A percentile compares a stretch with the other conserved stretches of the same genome.
Conservation (phyloP, 31 red algal species). For the Porphyra umbilicalis region DNA sequence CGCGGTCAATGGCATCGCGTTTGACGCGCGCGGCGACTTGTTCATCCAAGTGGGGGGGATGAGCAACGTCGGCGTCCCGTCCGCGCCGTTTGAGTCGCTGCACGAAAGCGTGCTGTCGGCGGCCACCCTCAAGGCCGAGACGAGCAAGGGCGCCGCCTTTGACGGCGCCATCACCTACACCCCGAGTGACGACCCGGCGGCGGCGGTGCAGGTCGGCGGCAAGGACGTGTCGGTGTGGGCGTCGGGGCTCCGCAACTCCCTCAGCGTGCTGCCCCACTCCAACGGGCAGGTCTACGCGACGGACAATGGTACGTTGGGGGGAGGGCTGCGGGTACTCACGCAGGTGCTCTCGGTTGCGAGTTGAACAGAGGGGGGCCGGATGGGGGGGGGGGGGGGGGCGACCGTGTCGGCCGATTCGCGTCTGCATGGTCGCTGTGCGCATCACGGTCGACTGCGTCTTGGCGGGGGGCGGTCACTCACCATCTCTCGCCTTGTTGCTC, state of each 20-base stretch:
- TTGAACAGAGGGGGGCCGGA: background rate
- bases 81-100: constrained; percentile 11
- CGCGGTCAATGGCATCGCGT: constrained; percentile 50
- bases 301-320: constrained; percentile 40
- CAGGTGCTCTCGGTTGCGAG: background rate
- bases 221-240: constrained; percentile 36
- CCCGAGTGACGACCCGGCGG: constrained; percentile 30
- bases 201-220: constrained; percentile 24
- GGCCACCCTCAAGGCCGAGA: constrained; percentile 21
- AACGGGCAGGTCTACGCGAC: constrained; percentile 56
- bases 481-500: no score
- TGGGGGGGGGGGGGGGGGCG: background rate
- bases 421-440: no score
- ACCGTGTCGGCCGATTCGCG: no score
- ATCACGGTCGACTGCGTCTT: no score
- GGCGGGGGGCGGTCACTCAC: no score
- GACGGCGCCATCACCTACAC: constrained; percentile 44
- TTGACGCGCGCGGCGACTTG: constrained; percentile 37
- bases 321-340: background rate
- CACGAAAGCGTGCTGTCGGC: constrained; percentile 57
- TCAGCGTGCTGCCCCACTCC: constrained; percentile 37
- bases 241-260: constrained; percentile 49
- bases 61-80: constrained; percentile 59
- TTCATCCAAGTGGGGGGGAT: constrained; percentile 37
- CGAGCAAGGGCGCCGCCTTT: constrained; percentile 14